These are phyloP conservation scores for Diaporthe vaccinii DNA, from an alignment of 2,329 filamentous ascomycete species.

Conservation along the genomic window DNA sequence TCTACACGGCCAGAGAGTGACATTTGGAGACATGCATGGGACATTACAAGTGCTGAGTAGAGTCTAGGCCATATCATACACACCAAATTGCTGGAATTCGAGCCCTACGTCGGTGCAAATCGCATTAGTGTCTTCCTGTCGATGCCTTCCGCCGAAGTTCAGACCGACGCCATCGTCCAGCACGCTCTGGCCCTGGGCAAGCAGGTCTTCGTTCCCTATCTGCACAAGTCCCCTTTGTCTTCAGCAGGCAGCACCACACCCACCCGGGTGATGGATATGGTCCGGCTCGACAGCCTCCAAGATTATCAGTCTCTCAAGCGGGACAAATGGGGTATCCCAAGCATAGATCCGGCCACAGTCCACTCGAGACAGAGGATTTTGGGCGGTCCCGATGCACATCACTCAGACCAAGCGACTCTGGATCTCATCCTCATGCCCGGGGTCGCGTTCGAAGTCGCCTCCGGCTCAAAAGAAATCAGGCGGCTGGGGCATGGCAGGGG, in stretches of 20 bases:
- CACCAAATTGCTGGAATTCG: slow-evolving; percentile 73
- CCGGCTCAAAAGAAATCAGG: slow-evolving; percentile 67
- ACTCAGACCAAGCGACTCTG: slow-evolving; percentile 65
- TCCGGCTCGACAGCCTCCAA: slow-evolving; percentile 77
- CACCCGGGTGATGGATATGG: slow-evolving; percentile 90
- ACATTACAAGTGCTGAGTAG: slow-evolving; percentile 34
- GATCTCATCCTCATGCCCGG: slow-evolving; percentile 94
- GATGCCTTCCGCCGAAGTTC: slow-evolving; percentile 90
- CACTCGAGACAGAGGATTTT: slow-evolving; percentile 79
- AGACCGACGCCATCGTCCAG: slow-evolving; percentile 84
- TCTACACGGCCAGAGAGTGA: slow-evolving; percentile 11
- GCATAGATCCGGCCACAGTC: slow-evolving; percentile 76
- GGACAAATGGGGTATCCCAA: slow-evolving; percentile 97
- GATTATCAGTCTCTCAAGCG: slow-evolving; percentile 84
- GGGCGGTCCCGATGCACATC: slow-evolving; percentile 66
- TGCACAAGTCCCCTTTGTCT: slow-evolving; percentile 72
- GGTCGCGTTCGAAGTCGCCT: slow-evolving; percentile 85
- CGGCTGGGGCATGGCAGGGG: slow-evolving; percentile 94
- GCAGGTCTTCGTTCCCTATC: slow-evolving; percentile 91
- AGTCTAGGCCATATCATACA: slow-evolving; percentile 74
- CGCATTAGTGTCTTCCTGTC: slow-evolving; percentile 90
- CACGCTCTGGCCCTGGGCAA: slow-evolving; percentile 85
- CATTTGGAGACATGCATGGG: slow-evolving; percentile 44
- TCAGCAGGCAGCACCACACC: slow-evolving; percentile 65
- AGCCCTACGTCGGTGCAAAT: slow-evolving; percentile 81